Evolutionary conservation across 192 early-diverging fungal genomes (phyloP), one percentile per base, ranked within the genome.

Genomic region (Backusella mclennaniae): DNA sequence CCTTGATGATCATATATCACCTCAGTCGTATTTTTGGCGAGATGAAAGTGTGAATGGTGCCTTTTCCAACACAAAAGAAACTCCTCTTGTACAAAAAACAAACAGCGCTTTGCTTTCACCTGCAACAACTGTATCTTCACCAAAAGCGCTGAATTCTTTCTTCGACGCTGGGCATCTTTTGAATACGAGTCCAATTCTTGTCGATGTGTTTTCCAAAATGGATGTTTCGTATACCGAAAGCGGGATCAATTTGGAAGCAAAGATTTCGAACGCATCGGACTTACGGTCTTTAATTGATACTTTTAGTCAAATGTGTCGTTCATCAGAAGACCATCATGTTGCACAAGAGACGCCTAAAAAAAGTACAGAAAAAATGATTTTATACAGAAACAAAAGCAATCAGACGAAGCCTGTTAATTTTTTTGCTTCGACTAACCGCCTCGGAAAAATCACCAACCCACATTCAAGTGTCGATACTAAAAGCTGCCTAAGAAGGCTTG

Each of bases 401-500:
- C 69, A 80, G 31, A 39, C 79, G 0, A 71, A 75, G 29, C 74
- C 79, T 35, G 79, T 75, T 49, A 80, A 80, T 66, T 80, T 80
- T 53, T 80, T 80, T 53, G 36, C 67, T 6, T 38, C 69, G 4
- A 56, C 68, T 6, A 75, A 69, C 33, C n/a, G 46, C 9, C 44
- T 69, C 1, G 74, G 79, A 9, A 49, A 72, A 66, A 52, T 72
- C 38, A 21, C 63, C 38, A 49, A 72, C 12, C 69, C 69, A 3
- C 74, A 56, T 44, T 67, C 79, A 23, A 67, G 39, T 49, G 38
- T 39, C 23, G 46, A 75, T 42, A 31, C 44, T n/a, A 52, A 71
- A 44, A 70, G 68, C 6, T 53, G 69, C 11, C 35, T 79, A 31
- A 33, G 53, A 35, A 63, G 73, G 33, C 76, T 83, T 26, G 70